Evolutionary conservation across 2,329 filamentous ascomycete species (phyloP), one percentile per base, ranked within the genome.

Genomic region (Penicillium sclerotiorum): DNA sequence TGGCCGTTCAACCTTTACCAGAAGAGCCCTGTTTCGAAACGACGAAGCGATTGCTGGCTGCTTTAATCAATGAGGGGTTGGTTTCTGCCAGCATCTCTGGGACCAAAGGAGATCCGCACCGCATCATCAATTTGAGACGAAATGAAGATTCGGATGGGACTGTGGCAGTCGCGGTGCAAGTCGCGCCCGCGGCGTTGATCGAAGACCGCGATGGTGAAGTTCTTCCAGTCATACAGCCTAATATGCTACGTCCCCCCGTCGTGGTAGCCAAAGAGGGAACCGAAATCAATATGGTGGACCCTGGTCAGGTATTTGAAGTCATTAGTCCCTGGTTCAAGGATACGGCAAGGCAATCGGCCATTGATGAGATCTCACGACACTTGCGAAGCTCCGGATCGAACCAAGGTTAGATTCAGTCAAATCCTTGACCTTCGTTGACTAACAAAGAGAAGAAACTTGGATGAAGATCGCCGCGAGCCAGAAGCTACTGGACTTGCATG

Each of bases 1-100:
- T 35, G 41, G 20, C 41, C 2, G 12, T 44, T 13, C n/a, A 22
- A 5, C 13, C 28, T 1, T 9, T 6, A 23, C 18, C 18, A 35
- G 37, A 40, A 17, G 11, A 18, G 18, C 18, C 41, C 8, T 35
- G 13, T n/a, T 49, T 44, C 17, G 47, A 49, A 35, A 49, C 47
- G 20, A 49, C 47, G 5, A 49, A 36, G 27, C 47, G 47, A 9
- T 15, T 49, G 25, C 47, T 49, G 20, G 47, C 47, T 17, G 33
- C 17, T 9, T 23, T 44, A 9, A 25, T 44, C 13, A 44, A 44
- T 17, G 41, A 44, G 25, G 41, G 41, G 28, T 18, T 44, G 2
- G 27, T 35, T 12, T 6, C 23, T 35, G 41, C 41, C 4, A 12
- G 13, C 20, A 42, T 42, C 11, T 9, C 30, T 9, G 23, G 39